These are phyloP conservation scores for Paraglomus occultum DNA, from an alignment of 192 early-diverging fungal species.

Conservation along the genomic window DNA sequence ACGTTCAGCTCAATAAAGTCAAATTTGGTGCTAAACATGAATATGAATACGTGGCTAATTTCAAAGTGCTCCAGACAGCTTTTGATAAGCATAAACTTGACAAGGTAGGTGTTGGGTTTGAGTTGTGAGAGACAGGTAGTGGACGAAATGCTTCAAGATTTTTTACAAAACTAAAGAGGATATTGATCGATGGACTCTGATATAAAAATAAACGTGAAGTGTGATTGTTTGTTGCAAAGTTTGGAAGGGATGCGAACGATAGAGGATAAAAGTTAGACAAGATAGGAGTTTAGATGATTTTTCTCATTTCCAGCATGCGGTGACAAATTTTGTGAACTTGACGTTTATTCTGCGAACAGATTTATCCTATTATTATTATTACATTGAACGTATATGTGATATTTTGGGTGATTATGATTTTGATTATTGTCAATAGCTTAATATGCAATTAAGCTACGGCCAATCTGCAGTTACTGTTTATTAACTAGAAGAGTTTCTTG, in stretches of 20 bases:
- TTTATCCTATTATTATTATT: no score
- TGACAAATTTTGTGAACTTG: neutral
- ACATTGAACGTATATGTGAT: no score
- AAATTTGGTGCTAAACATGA: conserved; percentile 95
- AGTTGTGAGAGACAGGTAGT: neutral
- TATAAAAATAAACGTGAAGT: neutral
- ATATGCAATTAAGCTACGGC: no score
- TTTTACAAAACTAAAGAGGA: neutral
- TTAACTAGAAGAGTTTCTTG: no score
- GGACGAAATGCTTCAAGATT: neutral
- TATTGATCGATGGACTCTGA: neutral
- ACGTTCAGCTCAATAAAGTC: conserved; percentile 86
- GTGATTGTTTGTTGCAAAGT: conserved; percentile 10
- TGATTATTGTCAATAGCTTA: no score
- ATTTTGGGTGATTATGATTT: no score
- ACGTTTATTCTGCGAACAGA: conserved; percentile 1
- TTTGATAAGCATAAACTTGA: conserved; percentile 92
- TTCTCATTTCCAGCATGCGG: neutral
- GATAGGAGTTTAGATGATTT: neutral
- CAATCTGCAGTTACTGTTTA: no score
- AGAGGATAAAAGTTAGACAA: neutral
- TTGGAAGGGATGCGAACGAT: neutral
- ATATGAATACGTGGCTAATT: conserved; percentile 96
- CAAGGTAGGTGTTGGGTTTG: conserved; percentile 57
- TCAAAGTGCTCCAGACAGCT: conserved; percentile 85